A percentile compares a stretch with the other conserved stretches of the same genome.
phyloP scores from a whole-genome alignment of 306 rosid species.

The Chamaecrista fasciculata region DNA sequence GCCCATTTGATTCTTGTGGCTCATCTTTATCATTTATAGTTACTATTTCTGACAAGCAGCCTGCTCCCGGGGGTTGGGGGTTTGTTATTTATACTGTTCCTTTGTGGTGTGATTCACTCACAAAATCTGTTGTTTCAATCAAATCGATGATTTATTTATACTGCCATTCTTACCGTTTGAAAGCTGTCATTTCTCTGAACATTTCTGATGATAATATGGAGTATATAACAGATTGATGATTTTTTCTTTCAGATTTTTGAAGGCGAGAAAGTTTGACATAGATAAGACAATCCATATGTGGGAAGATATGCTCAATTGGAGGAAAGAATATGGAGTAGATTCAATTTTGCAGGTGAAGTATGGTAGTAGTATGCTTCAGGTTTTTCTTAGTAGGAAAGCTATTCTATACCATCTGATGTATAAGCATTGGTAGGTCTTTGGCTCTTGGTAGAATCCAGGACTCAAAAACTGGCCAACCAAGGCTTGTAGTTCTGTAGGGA shows the following conservation, averaged over 20 bases:
- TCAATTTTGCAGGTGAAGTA: slow-evolving; percentile 67
- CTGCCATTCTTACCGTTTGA: slow-evolving; percentile 8
- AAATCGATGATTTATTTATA: slow-evolving; percentile 4
- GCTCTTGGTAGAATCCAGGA: slow-evolving; percentile 19
- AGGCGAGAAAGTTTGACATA: slow-evolving; percentile 87
- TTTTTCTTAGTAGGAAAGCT: slow-evolving; percentile 15
- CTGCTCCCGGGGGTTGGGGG: too few species aligned
- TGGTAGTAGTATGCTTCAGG: not conserved
- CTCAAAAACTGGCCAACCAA: slow-evolving; percentile 22
- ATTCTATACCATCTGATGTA: not conserved
- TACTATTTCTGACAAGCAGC: not conserved
- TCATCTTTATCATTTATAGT: slow-evolving; percentile 7
- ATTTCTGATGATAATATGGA: not conserved
- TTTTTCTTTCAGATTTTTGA: slow-evolving; percentile 65
- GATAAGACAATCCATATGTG: slow-evolving; percentile 89
- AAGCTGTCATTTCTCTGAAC: not conserved
- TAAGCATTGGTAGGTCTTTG: slow-evolving; percentile 13
- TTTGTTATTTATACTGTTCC: not conserved
- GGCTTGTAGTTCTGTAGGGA: slow-evolving; percentile 26
- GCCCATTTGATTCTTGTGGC: slow-evolving; percentile 15
- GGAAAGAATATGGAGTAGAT: slow-evolving; percentile 69
- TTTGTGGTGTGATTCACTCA: not conserved
- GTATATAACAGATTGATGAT: slow-evolving; percentile 18
- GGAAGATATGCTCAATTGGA: slow-evolving; percentile 92
- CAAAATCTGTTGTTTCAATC: not conserved